Conservation (phyloP, 2,329 filamentous ascomycete species). For the Fusarium annulatum region DNA sequence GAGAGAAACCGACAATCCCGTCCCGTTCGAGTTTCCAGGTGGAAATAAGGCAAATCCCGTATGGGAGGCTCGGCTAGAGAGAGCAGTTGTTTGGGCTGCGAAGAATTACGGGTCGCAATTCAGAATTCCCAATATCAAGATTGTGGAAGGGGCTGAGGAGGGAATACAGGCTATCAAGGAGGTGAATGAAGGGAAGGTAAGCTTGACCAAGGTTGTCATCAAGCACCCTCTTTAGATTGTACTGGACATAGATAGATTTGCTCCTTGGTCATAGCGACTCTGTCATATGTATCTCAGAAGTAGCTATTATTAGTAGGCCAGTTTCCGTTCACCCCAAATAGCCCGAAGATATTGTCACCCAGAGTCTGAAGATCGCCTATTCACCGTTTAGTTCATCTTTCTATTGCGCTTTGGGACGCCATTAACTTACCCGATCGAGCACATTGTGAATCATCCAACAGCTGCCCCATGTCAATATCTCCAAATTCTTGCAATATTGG, state of each 20-base stretch:
- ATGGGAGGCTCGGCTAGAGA: not conserved
- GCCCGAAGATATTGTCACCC: not conserved
- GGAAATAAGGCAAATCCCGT: not conserved
- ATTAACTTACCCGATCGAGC: not conserved
- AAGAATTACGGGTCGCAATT: not conserved
- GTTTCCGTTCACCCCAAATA: not conserved
- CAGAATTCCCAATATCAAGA: not conserved
- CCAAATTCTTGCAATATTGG: not conserved
- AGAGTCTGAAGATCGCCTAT: not conserved
- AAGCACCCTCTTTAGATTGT: not conserved
- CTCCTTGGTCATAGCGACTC: accelerated
- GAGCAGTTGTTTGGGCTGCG: not conserved
- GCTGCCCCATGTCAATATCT: not conserved
- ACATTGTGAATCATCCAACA: not conserved
- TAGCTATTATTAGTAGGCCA: not conserved
- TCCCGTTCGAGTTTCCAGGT: not conserved
- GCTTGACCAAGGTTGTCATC: not conserved
- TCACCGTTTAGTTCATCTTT: not conserved
- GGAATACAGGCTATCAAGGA: not conserved
- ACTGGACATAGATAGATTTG: no score
- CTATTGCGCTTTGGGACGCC: no score
- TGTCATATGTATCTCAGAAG: not conserved
- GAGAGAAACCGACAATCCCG: not conserved
- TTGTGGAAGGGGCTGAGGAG: not conserved
- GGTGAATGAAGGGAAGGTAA: not conserved